Evolutionary conservation across 2,329 filamentous ascomycete species (phyloP), one percentile per base, ranked within the genome.

Genomic region (Fusarium sp.): DNA sequence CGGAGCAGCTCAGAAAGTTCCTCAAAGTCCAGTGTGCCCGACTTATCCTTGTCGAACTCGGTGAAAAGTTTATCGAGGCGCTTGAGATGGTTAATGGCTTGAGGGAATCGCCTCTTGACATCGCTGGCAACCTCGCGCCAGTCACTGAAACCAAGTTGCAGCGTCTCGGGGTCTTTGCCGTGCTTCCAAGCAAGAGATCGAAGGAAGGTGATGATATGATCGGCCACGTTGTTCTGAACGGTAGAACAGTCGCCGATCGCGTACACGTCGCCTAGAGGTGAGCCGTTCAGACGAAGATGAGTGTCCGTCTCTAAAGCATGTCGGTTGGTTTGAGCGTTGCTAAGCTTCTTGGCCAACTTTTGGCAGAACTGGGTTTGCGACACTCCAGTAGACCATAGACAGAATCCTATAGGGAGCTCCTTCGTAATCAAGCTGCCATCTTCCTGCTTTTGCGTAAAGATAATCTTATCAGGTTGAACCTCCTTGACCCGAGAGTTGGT

Each of bases 351-450:
- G 4, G 95, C 92, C 31, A 99, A 85, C 20, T 86, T 92, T 83
- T 95, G 90, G 81, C 91, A 93, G 75, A 99, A 92, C 29, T 93
- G 89, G 6, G 94, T 94, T 81, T 97, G 97, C 0, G 95, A 88
- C 48, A 99, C 96, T 71, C 97, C 97, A 1, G 97, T 99, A 0
- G 97, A 98, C 97, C 97, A 99, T 16, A 99, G 88, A 78, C 97
- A 98, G 85, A 99, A 98, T 31, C 95, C 97, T 87, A 95, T 95
- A 0, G 97, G 96, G 0, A 99, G 90, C 79, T 99, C 97, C 82
- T 99, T 99, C 27, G 92, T 93, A n/a, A 98, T 78, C 0, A 92
- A 83, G 33, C 91, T 90, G 50, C 95, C 95, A 64, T 95, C 86
- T 5, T 93, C 90, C 58, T 88, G 87, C 80, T 94, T 93, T 82